These are phyloP conservation scores for Myxozyma nipponensis DNA, from an alignment of 805 yeast genomes.

Conservation along the genomic window DNA sequence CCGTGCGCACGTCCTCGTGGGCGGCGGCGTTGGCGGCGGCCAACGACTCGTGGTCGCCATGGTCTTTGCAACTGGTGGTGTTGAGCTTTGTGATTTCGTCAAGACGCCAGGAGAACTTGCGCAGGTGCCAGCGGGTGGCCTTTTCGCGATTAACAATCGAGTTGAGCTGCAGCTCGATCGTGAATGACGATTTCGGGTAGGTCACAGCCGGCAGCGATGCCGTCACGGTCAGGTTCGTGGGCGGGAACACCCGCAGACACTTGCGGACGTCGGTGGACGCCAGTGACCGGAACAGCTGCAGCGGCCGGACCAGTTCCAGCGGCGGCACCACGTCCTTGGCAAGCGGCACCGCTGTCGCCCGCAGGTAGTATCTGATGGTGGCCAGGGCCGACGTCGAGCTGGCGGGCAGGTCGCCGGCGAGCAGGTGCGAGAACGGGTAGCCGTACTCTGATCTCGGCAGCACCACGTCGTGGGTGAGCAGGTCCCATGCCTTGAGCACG, in stretches of 20 bases:
- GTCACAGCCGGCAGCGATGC: conserved; percentile 85
- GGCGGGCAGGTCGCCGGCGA: conserved; percentile 87
- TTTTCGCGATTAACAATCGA: conserved; percentile 40
- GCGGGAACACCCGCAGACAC: conserved; percentile 89
- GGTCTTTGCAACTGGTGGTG: conserved; percentile 50
- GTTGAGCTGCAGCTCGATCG: conserved; percentile 77
- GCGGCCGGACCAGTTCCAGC: conserved; percentile 54
- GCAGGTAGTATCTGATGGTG: conserved; percentile 65
- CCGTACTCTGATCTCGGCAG: conserved; percentile 70
- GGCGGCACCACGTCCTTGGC: conserved; percentile 31
- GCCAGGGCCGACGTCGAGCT: conserved; percentile 59
- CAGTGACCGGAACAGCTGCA: conserved; percentile 72
- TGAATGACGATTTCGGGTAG: conserved; percentile 81
- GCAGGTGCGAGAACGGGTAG: conserved; percentile 84
- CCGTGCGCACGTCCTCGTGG: conserved; percentile 64
- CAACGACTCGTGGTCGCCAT: conserved; percentile 7
- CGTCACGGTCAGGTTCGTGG: conserved; percentile 83
- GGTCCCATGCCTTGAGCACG: conserved; percentile 84
- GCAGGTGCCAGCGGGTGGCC: conserved; percentile 79
- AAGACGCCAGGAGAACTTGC: conserved; percentile 81
- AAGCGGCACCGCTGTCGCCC: conserved; percentile 45
- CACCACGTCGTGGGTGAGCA: conserved; percentile 55
- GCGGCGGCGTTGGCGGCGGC: background rate
- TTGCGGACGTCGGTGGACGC: conserved; percentile 78
- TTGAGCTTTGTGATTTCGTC: conserved; percentile 74